phyloP scores from a whole-genome alignment of 805 yeast species.

The Sugiyamaella marilandica region DNA sequence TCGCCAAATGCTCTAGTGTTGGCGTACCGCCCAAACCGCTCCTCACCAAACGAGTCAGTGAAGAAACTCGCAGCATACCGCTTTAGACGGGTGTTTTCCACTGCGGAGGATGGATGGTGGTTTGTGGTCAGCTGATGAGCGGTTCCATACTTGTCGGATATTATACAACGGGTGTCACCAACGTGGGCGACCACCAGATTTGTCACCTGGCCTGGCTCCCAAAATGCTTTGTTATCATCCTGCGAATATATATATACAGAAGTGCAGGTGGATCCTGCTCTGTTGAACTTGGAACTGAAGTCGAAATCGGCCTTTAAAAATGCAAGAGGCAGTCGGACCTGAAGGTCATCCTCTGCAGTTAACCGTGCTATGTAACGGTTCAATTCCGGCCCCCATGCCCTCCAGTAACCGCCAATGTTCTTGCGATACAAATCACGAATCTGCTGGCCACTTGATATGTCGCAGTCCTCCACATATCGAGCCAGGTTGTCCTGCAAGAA shows the following conservation, averaged over 20 bases:
- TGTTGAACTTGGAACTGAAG: constrained; percentile 36
- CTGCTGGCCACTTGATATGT: constrained; percentile 36
- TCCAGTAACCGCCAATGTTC: constrained; percentile 81
- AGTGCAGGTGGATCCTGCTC: constrained; percentile 69
- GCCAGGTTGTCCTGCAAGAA: constrained; percentile 54
- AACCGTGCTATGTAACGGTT: constrained; percentile 32
- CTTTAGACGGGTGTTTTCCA: constrained; percentile 68
- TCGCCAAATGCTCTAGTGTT: constrained; percentile 96
- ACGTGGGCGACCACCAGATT: constrained; percentile 79
- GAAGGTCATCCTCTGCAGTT: constrained; percentile 49
- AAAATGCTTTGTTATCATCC: constrained; percentile 39
- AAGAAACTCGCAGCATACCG: constrained; percentile 58
- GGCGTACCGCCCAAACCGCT: constrained; percentile 74
- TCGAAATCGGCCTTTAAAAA: constrained; percentile 63
- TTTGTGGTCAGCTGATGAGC: constrained; percentile 73
- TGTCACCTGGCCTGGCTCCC: constrained; percentile 62
- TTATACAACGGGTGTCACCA: constrained; percentile 84
- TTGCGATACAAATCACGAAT: constrained; percentile 52
- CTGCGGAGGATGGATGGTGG: constrained; percentile 84
- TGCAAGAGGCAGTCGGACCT: constrained; percentile 56
- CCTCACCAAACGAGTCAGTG: constrained; percentile 91
- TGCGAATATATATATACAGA: constrained; percentile 53
- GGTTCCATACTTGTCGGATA: constrained; percentile 76
- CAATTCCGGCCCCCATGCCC: constrained; percentile 56
- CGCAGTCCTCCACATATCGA: constrained; percentile 44